Evolutionary conservation across 768 basidiomycete genomes (phyloP).

Genomic region (Kwoniella pini): DNA sequence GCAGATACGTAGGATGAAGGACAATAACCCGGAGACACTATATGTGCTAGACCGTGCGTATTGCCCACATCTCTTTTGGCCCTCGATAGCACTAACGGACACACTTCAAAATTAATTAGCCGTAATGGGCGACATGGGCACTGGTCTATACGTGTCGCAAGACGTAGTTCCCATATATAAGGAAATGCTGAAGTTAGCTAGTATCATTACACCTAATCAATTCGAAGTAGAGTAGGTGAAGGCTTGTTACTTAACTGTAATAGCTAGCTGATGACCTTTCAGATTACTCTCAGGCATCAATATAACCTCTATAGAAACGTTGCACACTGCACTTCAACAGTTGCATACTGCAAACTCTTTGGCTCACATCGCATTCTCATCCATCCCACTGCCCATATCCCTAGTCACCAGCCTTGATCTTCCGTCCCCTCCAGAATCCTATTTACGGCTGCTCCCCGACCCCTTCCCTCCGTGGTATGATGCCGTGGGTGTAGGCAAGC

Average conservation of each 20-base stretch:
- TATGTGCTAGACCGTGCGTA: slow-evolving; percentile 90
- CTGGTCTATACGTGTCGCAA: slow-evolving; percentile 75
- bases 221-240: slow-evolving; percentile 87
- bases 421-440: slow-evolving; percentile 35
- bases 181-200: slow-evolving; percentile 67
- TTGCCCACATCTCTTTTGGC: slow-evolving; percentile 14
- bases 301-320: slow-evolving; percentile 67
- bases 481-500: slow-evolving; percentile 16
- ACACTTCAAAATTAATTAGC: slow-evolving; percentile 59
- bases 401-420: slow-evolving; percentile 60
- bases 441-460: slow-evolving; percentile 30
- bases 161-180: slow-evolving; percentile 86
- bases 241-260: not conserved
- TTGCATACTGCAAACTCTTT: slow-evolving; percentile 77
- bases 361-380: slow-evolving; percentile 87
- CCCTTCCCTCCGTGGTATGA: slow-evolving; percentile 35
- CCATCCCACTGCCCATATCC: slow-evolving; percentile 68
- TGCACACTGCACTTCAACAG: slow-evolving; percentile 67
- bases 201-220: slow-evolving; percentile 96
- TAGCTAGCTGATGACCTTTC: not conserved
- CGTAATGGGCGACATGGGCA: slow-evolving; percentile 89
- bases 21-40: slow-evolving; percentile 63
- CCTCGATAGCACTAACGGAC: not conserved
- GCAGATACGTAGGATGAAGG: slow-evolving; percentile 65
- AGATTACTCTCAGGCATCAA: slow-evolving; percentile 75